phyloP scores from a whole-genome alignment of 345 rosid species.

The Camelina hispida region DNA sequence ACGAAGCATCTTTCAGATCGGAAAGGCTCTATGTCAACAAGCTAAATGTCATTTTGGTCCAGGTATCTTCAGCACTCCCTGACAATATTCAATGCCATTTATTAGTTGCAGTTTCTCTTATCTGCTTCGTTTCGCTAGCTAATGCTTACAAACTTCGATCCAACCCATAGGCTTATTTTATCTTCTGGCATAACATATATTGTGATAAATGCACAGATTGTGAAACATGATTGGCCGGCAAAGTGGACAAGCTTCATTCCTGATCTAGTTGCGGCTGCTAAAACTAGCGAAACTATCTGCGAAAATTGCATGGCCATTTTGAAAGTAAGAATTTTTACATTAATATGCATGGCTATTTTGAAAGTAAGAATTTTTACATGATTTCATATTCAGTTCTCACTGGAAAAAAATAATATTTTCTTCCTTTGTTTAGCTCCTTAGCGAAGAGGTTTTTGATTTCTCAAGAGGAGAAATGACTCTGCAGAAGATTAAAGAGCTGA shows the following conservation, averaged over 20 bases:
- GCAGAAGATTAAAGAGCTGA: slow-evolving; percentile 95
- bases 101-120: slow-evolving; percentile 4
- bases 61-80: slow-evolving; percentile 56
- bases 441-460: slow-evolving; percentile 99
- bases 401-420: slow-evolving; percentile 28
- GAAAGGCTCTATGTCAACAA: slow-evolving; percentile 97
- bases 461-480: slow-evolving; percentile 99
- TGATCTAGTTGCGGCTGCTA: slow-evolving; percentile 98
- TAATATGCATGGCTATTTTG: slow-evolving; percentile 82
- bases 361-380: slow-evolving; percentile 57
- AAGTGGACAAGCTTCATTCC: slow-evolving; percentile 99
- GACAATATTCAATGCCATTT: neutral
- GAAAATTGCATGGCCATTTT: slow-evolving; percentile 98
- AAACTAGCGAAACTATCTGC: slow-evolving; percentile 99
- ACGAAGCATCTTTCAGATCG: slow-evolving; percentile 77
- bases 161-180: neutral
- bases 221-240: slow-evolving; percentile 99
- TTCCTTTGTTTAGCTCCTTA: slow-evolving; percentile 70
- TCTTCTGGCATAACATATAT: slow-evolving; percentile 27
- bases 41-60: slow-evolving; percentile 91
- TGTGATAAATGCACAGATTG: slow-evolving; percentile 59
- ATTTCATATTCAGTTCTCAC: slow-evolving; percentile 22
- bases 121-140: slow-evolving; percentile 18
- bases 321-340: slow-evolving; percentile 58
- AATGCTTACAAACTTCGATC: slow-evolving; percentile 4